Evolutionary conservation across 2,329 filamentous ascomycete genomes (phyloP).

Genomic region (Dryadomyces quercus-mongolicae): DNA sequence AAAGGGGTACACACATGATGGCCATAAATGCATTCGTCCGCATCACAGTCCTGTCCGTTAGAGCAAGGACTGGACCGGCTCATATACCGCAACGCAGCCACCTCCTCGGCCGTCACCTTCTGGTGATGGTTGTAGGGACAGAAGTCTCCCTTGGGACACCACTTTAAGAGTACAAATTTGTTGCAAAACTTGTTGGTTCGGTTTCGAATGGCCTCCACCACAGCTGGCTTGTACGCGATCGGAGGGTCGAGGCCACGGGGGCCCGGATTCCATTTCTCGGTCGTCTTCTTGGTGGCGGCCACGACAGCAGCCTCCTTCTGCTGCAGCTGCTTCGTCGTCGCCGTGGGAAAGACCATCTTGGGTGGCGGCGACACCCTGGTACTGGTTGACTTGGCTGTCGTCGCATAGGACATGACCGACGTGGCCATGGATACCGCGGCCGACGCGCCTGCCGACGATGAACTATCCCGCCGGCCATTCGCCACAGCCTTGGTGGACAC

Average conservation of each 20-base stretch:
- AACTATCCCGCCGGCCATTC: neutral
- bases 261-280: slow-evolving; percentile 36
- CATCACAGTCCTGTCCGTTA: slow-evolving; percentile 43
- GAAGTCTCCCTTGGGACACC: slow-evolving; percentile 39
- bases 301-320: slow-evolving; percentile 12
- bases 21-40: slow-evolving; percentile 48
- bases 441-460: slow-evolving; percentile 17
- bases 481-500: neutral
- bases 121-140: slow-evolving; percentile 48
- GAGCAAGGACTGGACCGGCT: slow-evolving; percentile 46
- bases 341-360: slow-evolving; percentile 26
- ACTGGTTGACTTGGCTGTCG: neutral
- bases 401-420: neutral
- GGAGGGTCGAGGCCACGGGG: slow-evolving; percentile 41
- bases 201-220: slow-evolving; percentile 43
- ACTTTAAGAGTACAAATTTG: slow-evolving; percentile 46
- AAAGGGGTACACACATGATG: slow-evolving; percentile 37
- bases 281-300: slow-evolving; percentile 18
- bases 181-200: slow-evolving; percentile 50
- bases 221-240: slow-evolving; percentile 30
- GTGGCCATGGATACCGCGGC: neutral
- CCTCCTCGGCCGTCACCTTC: slow-evolving; percentile 38
- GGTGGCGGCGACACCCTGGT: slow-evolving; percentile 7
- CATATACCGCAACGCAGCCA: slow-evolving; percentile 42
- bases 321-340: slow-evolving; percentile 11